Evolutionary conservation across 495 filamentous ascomycete genomes (phyloP), one percentile per base, ranked within the genome.

Genomic region (Neurospora tetrasperma): DNA sequence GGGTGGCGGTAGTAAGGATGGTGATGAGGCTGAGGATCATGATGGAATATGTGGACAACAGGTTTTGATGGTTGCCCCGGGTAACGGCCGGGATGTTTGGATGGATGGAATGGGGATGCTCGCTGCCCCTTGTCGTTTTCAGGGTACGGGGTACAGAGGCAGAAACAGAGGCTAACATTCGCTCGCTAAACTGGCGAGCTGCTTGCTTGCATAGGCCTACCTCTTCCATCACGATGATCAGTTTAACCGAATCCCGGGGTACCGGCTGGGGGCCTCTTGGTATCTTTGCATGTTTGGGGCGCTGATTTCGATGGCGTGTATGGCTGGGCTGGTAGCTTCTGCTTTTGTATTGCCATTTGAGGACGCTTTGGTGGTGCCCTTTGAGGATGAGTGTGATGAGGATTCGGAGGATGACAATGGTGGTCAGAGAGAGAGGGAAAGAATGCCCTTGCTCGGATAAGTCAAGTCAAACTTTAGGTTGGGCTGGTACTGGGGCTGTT

Each of bases 161-260:
- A 42, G 31, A 38, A 16, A 42, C 41, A 44, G 14, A 23, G 70
- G 20, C 41, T 48, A 41, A 31, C 41, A 6, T 11, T 31, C 42
- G 69, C 43, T 31, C 43, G 43, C 70, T 20, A 42, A 20, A 27
- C 43, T 70, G 27, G 14, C 42, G 16, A 70, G 62, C 71, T 40
- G 27, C n/a, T 38, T n/a, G 39, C 68, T 76, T 43, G 54, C 69
- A 59, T 76, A 97, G 91, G 88, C 91, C 69, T 95, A 93, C 77
- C 85, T 97, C 4, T 95, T 89, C 81, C 91, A 97, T 72, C 87
- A 93, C 78, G 94, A 97, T 76, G 90, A 92, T 70, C 88, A 93
- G 62, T 98, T 97, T 80, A 31, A 16, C 27, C 90, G 91, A 77
- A 87, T 90, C 23, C 83, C 84, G 2, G 95, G 94, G 69, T 97